Conservation (phyloP, 2,329 filamentous ascomycete genomes). For the Xylariales sp. region DNA sequence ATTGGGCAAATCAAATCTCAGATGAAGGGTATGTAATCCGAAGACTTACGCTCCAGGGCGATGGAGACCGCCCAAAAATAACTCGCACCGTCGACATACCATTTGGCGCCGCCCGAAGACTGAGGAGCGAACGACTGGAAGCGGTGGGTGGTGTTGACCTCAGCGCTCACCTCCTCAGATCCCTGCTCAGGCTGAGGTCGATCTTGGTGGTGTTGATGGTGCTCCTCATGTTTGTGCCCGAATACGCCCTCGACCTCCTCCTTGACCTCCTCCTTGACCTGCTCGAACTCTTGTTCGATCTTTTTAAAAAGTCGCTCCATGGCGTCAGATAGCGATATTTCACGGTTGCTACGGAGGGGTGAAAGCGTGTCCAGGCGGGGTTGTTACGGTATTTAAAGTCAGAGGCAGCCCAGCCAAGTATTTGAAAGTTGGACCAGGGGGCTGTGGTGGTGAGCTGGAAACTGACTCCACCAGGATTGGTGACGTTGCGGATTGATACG, state of each 20-base stretch:
- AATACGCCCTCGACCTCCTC: slow-evolving; percentile 15
- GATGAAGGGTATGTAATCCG: not conserved
- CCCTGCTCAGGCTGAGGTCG: not conserved
- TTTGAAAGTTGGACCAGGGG: too few species aligned
- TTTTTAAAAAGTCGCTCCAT: slow-evolving; percentile 41
- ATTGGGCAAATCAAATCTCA: slow-evolving; percentile 4
- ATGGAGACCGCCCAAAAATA: slow-evolving; percentile 84
- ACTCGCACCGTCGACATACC: slow-evolving; percentile 80
- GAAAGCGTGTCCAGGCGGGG: too few species aligned
- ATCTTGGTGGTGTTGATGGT: too few species aligned
- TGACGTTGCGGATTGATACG: too few species aligned
- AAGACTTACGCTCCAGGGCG: slow-evolving; percentile 59
- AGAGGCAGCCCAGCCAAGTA: too few species aligned
- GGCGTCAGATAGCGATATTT: too few species aligned
- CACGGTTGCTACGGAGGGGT: too few species aligned
- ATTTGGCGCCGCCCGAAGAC: slow-evolving; percentile 72
- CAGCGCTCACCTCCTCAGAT: slow-evolving; percentile 1
- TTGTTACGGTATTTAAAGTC: too few species aligned
- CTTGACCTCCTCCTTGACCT: slow-evolving; percentile 36
- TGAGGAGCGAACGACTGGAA: slow-evolving; percentile 69
- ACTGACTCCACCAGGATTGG: too few species aligned
- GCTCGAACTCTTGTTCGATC: slow-evolving; percentile 36
- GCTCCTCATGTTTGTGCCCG: slow-evolving; percentile 9
- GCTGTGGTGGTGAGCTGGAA: too few species aligned
- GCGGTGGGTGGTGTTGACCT: slow-evolving; percentile 37